Conservation (phyloP, 305 asterid species). For the Striga hermonthica region DNA sequence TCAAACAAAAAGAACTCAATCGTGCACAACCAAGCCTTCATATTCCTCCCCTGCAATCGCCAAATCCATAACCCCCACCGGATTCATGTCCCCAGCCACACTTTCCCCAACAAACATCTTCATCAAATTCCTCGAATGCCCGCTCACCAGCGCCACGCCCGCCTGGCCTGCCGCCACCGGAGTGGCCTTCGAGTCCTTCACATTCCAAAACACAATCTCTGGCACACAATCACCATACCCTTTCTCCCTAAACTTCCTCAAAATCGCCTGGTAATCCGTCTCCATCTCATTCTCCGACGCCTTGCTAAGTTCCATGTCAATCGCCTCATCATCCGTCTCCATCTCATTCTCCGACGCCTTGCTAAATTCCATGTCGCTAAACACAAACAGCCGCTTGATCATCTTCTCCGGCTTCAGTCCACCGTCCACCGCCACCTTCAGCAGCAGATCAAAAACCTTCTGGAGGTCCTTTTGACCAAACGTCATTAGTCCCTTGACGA, state of each 20-base stretch:
- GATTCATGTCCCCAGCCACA: conserved; percentile 14
- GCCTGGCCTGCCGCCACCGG: conserved; percentile 35
- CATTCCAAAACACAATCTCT: conserved; percentile 50
- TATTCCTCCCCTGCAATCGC: conserved; percentile 40
- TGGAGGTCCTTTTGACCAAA: conserved; percentile 38
- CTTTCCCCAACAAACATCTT: conserved; percentile 34
- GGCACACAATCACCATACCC: conserved; percentile 40
- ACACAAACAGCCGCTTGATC: conserved; percentile 33
- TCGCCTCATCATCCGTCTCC: conserved; percentile 41
- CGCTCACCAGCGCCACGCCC: conserved; percentile 43
- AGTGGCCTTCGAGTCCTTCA: conserved; percentile 40
- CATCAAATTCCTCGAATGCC: conserved; percentile 43
- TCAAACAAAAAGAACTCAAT: conserved; percentile 8
- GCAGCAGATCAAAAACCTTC: conserved; percentile 44
- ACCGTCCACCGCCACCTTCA: conserved; percentile 37
- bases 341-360: conserved; percentile 14
- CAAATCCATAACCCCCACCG: conserved; percentile 34
- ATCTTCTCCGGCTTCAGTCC: conserved; percentile 35
- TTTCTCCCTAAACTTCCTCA: conserved; percentile 31
- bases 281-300: conserved; percentile 36
- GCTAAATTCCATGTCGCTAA: conserved; percentile 17
- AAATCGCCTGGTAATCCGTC: conserved; percentile 37
- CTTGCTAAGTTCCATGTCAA: conserved; percentile 42
- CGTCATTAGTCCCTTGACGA: conserved; percentile 28
- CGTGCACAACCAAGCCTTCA: conserved; percentile 31